Base-by-base conservation (phyloP, 1,139 yeast genomes). In the Kodamaea derodonti region DNA sequence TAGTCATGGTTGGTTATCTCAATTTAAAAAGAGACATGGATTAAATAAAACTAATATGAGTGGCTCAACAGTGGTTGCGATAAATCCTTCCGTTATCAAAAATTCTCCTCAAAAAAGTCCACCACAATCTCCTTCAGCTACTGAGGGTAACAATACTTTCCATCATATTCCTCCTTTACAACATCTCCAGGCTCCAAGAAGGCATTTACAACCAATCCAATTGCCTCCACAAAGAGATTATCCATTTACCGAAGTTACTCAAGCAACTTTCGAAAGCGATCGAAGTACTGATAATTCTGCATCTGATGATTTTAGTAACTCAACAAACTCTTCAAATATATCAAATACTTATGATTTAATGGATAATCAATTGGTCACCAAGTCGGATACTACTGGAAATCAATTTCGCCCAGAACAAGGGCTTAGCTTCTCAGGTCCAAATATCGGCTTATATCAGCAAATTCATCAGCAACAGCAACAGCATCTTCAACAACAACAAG, bases 1-100 rank as follows among this genome's bases (percentile, higher is more conserved):
- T 46, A 71, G 78, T 43, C 81, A 77, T 51, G 83, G 83, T 6
- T 77, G 83, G 83, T 54, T 77, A 29, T 62, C 74, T 15, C 80
- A 74, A 46, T 77, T 77, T 50, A 77, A 77, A 48, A 76, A 74
- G 46, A 54, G 82, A 36, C 80, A 75, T 45, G 80, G 80, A 0
- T 54, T 77, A 30, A 65, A 63, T 41, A 67, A 62, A 41, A 60
- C 61, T 34, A 48, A 66, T 36, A 59, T 61, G 65, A 46, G 56
- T 32, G 58, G 60, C 17, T 12, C 28, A 8, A 25, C 28, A 14
- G 11, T 8, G 5, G 17, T 17, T 7, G 15, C 17, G 12, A 25
- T 25, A 5, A 25, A 25, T 14, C 17, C 17, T 12, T 25, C 28
- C 7, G 17, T 14, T 25, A 11, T 25, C 28, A 25, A 25, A 25